A percentile compares a stretch with the other conserved stretches of the same genome.
These are phyloP conservation scores for Fusarium decemcellulare DNA, from an alignment of 2,329 filamentous ascomycete genomes.

Conservation along the genomic window DNA sequence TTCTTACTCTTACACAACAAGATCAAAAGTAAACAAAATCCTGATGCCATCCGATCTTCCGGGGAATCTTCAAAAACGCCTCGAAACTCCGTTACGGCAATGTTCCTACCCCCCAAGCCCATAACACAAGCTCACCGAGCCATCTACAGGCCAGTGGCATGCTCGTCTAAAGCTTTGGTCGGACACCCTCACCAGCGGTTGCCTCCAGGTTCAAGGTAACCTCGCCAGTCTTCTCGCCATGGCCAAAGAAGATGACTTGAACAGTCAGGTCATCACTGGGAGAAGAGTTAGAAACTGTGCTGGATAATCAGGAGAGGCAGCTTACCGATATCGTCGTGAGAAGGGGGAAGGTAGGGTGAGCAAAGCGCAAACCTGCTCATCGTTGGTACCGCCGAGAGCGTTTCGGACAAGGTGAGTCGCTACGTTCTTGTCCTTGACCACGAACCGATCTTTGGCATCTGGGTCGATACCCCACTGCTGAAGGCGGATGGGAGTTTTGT, in stretches of 20 bases:
- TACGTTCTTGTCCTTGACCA: constrained; percentile 95
- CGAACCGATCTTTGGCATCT: constrained; percentile 84
- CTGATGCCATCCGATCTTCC: constrained; percentile 16
- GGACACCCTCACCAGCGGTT: constrained; percentile 68
- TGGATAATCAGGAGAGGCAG: not conserved
- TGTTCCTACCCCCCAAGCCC: not conserved
- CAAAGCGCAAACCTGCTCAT: constrained; percentile 93
- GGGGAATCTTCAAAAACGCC: constrained; percentile 40
- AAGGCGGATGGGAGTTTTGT: constrained; percentile 89
- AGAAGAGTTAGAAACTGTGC: constrained; percentile 30
- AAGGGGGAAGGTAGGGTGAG: constrained; percentile 93
- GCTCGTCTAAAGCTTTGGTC: constrained; percentile 55
- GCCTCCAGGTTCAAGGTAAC: constrained; percentile 91
- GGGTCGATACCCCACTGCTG: constrained; percentile 90
- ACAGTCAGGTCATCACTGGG: constrained; percentile 92
- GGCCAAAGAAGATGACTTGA: constrained; percentile 98
- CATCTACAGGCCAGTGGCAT: no score
- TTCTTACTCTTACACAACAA: constrained; percentile 18
- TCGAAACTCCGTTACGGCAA: constrained; percentile 35
- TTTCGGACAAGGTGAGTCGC: constrained; percentile 97
- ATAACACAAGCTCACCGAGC: no score
- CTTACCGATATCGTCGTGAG: constrained; percentile 88
- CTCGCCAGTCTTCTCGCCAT: constrained; percentile 81
- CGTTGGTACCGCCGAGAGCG: constrained; percentile 91
- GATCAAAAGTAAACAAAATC: constrained; percentile 8